phyloP scores from a whole-genome alignment of 2,329 filamentous ascomycete genomes.

The Aspergillus uvarum region DNA sequence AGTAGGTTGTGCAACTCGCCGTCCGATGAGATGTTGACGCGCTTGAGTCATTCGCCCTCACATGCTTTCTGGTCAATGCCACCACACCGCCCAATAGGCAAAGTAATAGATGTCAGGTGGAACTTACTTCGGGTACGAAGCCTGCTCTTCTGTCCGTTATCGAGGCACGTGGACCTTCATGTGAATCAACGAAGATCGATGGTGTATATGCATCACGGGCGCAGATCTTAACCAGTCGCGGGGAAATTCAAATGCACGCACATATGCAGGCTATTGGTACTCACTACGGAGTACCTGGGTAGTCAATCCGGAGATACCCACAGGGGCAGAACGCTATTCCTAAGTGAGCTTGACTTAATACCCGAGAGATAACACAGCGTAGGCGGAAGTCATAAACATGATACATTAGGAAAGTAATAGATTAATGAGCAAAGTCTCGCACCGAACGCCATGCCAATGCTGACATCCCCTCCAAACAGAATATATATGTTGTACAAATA shows the following conservation, averaged over 20 bases:
- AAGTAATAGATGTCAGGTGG: not conserved
- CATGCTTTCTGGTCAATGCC: not conserved
- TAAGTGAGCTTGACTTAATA: not conserved
- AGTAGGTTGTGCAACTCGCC: not conserved
- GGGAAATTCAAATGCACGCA: too few species aligned
- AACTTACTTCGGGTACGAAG: not conserved
- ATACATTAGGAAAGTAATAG: not conserved
- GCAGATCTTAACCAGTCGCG: not conserved
- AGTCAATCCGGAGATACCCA: not conserved
- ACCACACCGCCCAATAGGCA: not conserved
- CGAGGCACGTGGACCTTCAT: not conserved
- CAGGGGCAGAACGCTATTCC: not conserved
- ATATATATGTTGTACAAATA: slow-evolving; percentile 13
- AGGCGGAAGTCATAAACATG: not conserved
- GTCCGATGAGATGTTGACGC: not conserved
- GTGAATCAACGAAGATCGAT: not conserved
- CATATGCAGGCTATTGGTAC: too few species aligned
- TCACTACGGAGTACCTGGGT: too few species aligned
- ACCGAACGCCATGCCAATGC: slow-evolving; percentile 19
- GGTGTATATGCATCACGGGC: not conserved
- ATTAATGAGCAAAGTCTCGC: slow-evolving; percentile 4
- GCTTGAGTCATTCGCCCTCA: not conserved
- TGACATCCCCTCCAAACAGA: slow-evolving; percentile 4
- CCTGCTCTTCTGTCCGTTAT: not conserved
- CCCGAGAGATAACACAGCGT: too few species aligned